Evolutionary conservation across 2,329 filamentous ascomycete species (phyloP), one percentile per base, ranked within the genome.

Genomic region (Monosporascus sp.): DNA sequence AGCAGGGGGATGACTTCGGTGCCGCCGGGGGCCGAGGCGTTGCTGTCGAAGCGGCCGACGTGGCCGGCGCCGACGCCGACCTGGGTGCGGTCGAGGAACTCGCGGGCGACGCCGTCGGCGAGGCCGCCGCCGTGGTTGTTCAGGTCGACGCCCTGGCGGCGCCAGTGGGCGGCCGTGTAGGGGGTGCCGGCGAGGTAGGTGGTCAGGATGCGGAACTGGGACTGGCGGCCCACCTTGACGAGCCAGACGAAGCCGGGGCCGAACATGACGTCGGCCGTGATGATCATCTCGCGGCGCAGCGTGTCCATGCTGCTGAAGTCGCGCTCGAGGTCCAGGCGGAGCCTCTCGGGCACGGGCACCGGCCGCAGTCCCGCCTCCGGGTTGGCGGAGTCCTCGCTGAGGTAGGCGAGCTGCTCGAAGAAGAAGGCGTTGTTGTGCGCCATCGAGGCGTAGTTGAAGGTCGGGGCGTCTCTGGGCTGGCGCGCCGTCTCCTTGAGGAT

Each of bases 201-300:
- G 63, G 85, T 81, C 54, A 99, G 79, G 66, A 99, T 81, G 65
- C 86, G 84, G 74, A 78, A 79, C 35, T 75, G 71, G 20, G 55
- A 56, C 24, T 76, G 67, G 55, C 70, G 66, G 51, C 66, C 71
- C 62, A 64, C 68, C 72, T 83, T 83, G 65, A 97, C 89, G 57
- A 99, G 86, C 94, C 94, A 99, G 68, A 97, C 88, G 74, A 95
- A 97, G 60, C 94, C 94, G 0, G 93, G 92, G 51, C 93, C 94
- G 75, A 99, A 97, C 91, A 97, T 97, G 74, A 85, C 82, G 61
- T 83, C 79, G 54, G 93, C 93, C 41, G 88, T 95, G 59, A 86
- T 77, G 66, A 94, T 72, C 72, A 99, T 85, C 69, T 94, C 89
- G 62, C 80, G 79, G 67, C 85, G 85, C 54, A 99, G 83, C 31